Percentiles rank a stretch among this genome's conserved stretches.
Evolutionary conservation across 768 basidiomycete genomes (phyloP).

Genomic region (Suillus subaureus): DNA sequence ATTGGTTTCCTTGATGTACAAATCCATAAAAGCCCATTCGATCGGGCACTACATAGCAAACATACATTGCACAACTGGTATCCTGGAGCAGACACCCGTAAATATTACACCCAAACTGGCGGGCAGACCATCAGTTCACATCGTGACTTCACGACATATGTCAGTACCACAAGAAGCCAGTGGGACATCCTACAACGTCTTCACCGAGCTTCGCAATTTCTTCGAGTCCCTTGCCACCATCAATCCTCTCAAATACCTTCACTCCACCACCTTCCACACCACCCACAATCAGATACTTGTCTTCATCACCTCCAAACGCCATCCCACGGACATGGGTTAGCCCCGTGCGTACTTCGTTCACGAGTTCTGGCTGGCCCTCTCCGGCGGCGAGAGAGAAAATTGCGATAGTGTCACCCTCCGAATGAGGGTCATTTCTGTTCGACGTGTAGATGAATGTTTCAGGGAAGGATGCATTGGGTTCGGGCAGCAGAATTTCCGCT

Average conservation of each 20-base stretch:
- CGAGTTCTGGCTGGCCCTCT: slow-evolving; percentile 47
- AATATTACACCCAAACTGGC: too few relatives aligned
- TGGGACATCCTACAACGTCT: slow-evolving; percentile 36
- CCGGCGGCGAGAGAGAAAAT: slow-evolving; percentile 58
- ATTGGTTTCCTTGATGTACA: neutral
- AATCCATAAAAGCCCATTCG: neutral
- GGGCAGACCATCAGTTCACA: neutral
- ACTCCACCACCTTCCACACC: slow-evolving; percentile 67
- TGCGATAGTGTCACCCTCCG: slow-evolving; percentile 72
- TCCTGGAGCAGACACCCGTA: neutral
- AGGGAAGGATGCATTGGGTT: slow-evolving; percentile 52
- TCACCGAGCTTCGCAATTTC: slow-evolving; percentile 48
- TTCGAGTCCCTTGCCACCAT: slow-evolving; percentile 58
- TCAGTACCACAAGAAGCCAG: slow-evolving; percentile 43
- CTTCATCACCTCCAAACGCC: slow-evolving; percentile 62
- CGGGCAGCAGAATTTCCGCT: slow-evolving; percentile 68
- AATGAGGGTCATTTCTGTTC: slow-evolving; percentile 72
- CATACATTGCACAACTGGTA: neutral
- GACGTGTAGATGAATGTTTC: slow-evolving; percentile 68
- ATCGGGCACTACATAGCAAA: neutral
- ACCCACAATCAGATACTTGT: slow-evolving; percentile 64
- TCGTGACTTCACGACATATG: neutral
- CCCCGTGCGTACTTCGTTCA: slow-evolving; percentile 68
- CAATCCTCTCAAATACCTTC: slow-evolving; percentile 68
- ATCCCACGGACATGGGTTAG: slow-evolving; percentile 75